Conservation (phyloP, 2,329 filamentous ascomycete genomes). For the Ascochyta fabae region DNA sequence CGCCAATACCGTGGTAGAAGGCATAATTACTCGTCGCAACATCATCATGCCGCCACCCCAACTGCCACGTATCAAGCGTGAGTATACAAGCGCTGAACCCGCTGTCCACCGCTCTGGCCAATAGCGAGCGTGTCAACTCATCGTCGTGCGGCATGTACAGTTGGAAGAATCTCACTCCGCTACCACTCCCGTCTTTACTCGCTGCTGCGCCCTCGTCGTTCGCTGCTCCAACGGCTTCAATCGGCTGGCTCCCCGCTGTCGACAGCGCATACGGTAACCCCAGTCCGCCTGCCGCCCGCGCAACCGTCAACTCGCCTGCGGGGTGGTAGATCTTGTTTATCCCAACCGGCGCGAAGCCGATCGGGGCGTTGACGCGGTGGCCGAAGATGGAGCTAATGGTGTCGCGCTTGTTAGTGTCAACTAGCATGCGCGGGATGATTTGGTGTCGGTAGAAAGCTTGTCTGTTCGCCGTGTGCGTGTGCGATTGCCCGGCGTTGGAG, state of each 20-base stretch:
- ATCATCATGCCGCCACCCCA: slow-evolving; percentile 68
- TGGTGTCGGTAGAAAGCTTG: slow-evolving; percentile 70
- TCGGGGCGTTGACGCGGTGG: slow-evolving; percentile 64
- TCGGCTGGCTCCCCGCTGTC: slow-evolving; percentile 62
- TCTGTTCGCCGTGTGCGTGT: slow-evolving; percentile 63
- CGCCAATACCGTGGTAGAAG: slow-evolving; percentile 67
- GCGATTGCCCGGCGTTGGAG: slow-evolving; percentile 62
- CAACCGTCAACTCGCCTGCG: slow-evolving; percentile 64
- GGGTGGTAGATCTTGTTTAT: slow-evolving; percentile 71
- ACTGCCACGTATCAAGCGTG: slow-evolving; percentile 69
- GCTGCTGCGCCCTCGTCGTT: slow-evolving; percentile 53
- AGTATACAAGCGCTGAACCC: slow-evolving; percentile 66
- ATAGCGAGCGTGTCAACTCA: slow-evolving; percentile 62
- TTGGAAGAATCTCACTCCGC: slow-evolving; percentile 63
- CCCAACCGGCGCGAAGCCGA: slow-evolving; percentile 70
- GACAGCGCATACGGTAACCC: slow-evolving; percentile 66
- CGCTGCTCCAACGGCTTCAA: slow-evolving; percentile 64
- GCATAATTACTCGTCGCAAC: slow-evolving; percentile 64
- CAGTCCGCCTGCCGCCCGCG: slow-evolving; percentile 65
- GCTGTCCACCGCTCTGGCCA: slow-evolving; percentile 60
- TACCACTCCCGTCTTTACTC: slow-evolving; percentile 4
- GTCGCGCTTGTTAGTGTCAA: slow-evolving; percentile 65
- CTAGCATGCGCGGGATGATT: slow-evolving; percentile 66
- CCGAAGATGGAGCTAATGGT: slow-evolving; percentile 66
- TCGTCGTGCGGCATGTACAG: slow-evolving; percentile 70